phyloP scores from a whole-genome alignment of 2,329 filamentous ascomycete genomes.

The Aureobasidium zeae region DNA sequence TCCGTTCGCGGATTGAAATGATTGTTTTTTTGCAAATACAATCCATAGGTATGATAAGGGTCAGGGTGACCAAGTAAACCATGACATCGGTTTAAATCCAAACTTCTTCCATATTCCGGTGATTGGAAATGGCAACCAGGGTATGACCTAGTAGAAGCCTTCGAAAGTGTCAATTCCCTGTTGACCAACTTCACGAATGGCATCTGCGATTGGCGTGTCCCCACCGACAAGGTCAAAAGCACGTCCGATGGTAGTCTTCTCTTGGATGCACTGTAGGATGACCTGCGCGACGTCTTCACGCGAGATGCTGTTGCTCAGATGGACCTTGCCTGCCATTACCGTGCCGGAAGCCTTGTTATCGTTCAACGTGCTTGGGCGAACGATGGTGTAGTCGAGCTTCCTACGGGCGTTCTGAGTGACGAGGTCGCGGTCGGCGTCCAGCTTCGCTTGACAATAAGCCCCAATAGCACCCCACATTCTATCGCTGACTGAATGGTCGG shows the following conservation, averaged over 20 bases:
- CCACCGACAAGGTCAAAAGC: slow-evolving; percentile 39
- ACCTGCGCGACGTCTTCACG: slow-evolving; percentile 53
- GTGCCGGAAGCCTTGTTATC: slow-evolving; percentile 39
- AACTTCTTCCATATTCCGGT: too few species aligned
- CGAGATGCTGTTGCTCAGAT: slow-evolving; percentile 34
- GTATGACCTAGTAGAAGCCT: slow-evolving; percentile 27
- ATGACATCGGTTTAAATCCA: too few species aligned
- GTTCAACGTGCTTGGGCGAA: slow-evolving; percentile 35
- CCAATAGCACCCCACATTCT: slow-evolving; percentile 34
- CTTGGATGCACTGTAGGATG: slow-evolving; percentile 45
- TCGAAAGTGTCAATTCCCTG: slow-evolving; percentile 30
- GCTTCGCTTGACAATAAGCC: slow-evolving; percentile 36
- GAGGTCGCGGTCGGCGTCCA: slow-evolving; percentile 34
- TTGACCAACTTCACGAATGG: slow-evolving; percentile 32
- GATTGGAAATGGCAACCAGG: too few species aligned
- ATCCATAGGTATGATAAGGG: too few species aligned
- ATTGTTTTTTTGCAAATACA: too few species aligned
- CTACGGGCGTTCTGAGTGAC: slow-evolving; percentile 31
- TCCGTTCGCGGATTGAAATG: too few species aligned
- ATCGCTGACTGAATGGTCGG: slow-evolving; percentile 30
- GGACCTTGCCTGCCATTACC: slow-evolving; percentile 36
- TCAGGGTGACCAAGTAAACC: too few species aligned
- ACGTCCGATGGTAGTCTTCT: slow-evolving; percentile 37
- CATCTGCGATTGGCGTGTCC: slow-evolving; percentile 31
- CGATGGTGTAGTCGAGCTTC: slow-evolving; percentile 38